Evolutionary conservation across 202 grass and related monocot species (phyloP).

Genomic region (Elaeis oleifera): DNA sequence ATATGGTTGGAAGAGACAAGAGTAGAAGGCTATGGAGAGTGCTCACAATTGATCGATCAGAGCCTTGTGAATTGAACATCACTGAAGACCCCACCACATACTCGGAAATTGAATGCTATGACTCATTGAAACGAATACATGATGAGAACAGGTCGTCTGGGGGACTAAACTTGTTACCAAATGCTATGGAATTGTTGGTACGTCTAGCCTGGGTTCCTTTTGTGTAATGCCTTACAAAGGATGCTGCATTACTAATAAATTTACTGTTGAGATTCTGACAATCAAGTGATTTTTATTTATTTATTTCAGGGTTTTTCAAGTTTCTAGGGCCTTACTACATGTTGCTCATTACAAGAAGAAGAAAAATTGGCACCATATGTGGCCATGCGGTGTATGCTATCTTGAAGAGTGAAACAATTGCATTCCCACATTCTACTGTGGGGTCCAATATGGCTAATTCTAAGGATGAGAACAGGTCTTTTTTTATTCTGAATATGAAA

Average conservation of each 20-base stretch:
- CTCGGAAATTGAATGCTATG: slow-evolving; percentile 13
- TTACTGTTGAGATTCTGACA: too few species aligned
- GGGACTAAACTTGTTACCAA: slow-evolving; percentile 24
- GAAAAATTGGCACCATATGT: slow-evolving; percentile 82
- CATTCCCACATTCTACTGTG: slow-evolving; percentile 72
- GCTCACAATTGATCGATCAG: slow-evolving; percentile 18
- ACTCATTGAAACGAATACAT: slow-evolving; percentile 16
- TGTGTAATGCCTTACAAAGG: too few species aligned
- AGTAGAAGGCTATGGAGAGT: slow-evolving; percentile 21
- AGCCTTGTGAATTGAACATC: slow-evolving; percentile 9
- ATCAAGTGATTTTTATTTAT: slow-evolving; percentile 18
- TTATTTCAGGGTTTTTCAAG: slow-evolving; percentile 71
- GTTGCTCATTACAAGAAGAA: slow-evolving; percentile 88
- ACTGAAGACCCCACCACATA: slow-evolving; percentile 14
- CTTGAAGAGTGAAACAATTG: slow-evolving; percentile 71
- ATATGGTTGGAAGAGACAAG: slow-evolving; percentile 20
- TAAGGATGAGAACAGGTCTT: slow-evolving; percentile 99
- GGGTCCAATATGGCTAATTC: slow-evolving; percentile 76
- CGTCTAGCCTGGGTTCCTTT: neutral
- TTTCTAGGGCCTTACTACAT: slow-evolving; percentile 98
- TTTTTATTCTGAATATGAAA: slow-evolving; percentile 64
- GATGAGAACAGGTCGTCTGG: slow-evolving; percentile 1
- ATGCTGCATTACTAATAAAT: too few species aligned
- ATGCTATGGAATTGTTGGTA: slow-evolving; percentile 25
- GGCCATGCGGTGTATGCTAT: slow-evolving; percentile 76